Conservation (phyloP, 225 moss, liverwort and hornwort genomes). For the Pseudoscleropodium purum region DNA sequence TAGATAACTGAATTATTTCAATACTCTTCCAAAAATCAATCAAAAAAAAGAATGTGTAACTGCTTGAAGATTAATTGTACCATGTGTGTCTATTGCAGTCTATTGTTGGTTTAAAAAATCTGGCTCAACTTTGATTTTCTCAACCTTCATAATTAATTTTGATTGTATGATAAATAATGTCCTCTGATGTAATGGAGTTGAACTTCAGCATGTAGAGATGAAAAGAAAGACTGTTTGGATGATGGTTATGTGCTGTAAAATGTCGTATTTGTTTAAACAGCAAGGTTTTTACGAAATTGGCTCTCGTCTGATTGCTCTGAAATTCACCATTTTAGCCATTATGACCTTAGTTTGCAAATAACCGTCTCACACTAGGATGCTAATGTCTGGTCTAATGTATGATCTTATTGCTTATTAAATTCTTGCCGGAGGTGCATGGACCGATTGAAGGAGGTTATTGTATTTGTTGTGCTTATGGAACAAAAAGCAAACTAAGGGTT, state of each 20-base stretch:
- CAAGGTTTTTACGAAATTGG: neutral
- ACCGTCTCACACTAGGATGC: too few relatives aligned
- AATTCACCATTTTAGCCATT: neutral
- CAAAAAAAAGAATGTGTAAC: neutral
- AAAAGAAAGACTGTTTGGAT: too few relatives aligned
- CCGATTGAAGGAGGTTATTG: neutral
- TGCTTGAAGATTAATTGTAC: neutral
- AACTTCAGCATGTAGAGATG: neutral
- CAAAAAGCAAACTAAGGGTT: neutral
- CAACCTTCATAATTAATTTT: neutral
- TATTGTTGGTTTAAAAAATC: neutral
- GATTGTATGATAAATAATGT: too few relatives aligned
- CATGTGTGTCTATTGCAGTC: neutral
- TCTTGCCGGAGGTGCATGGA: neutral
- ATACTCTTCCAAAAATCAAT: too few relatives aligned
- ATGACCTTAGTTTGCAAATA: neutral
- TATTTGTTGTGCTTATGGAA: neutral
- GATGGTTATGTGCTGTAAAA: too few relatives aligned
- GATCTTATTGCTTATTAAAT: neutral
- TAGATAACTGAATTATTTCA: too few relatives aligned
- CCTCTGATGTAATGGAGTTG: neutral
- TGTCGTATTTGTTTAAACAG: neutral
- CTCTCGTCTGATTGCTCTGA: neutral
- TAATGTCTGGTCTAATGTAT: neutral
- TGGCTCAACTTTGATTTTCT: too few relatives aligned